phyloP scores from a whole-genome alignment of 345 rosid species.

The Citrus medica region DNA sequence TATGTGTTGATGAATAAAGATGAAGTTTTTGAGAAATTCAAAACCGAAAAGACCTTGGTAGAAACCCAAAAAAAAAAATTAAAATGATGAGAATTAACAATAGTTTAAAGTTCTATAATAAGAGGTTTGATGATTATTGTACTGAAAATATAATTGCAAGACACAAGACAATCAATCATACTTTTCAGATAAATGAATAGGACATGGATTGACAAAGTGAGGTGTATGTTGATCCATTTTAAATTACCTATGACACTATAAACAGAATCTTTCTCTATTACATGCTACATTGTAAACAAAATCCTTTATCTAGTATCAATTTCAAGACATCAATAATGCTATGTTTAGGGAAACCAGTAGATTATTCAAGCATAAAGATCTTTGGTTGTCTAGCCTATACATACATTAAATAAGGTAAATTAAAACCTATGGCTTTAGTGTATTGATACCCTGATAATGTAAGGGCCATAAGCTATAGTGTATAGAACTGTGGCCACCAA shows the following conservation, averaged over 20 bases:
- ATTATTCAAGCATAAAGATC: not conserved
- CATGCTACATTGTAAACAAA: not conserved
- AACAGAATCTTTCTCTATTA: not conserved
- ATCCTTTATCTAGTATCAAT: not conserved
- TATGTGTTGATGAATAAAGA: not conserved
- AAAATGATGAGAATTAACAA: not conserved
- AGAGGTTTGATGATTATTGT: not conserved
- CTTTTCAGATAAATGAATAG: not conserved
- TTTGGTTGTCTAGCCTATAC: not conserved
- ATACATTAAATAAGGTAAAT: not conserved
- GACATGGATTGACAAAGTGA: not conserved
- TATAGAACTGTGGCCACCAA: accelerated
- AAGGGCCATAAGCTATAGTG: not conserved
- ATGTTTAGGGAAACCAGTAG: not conserved
- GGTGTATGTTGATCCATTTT: not conserved
- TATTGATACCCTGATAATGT: not conserved
- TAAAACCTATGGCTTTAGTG: not conserved
- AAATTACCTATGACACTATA: not conserved
- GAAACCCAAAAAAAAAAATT: not conserved
- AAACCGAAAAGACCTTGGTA: not conserved
- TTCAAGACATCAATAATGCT: not conserved
- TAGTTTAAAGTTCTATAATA: not conserved
- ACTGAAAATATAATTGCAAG: not conserved
- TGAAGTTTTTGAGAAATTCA: not conserved
- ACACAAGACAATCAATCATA: not conserved